A percentile compares a stretch with the other conserved stretches of the same genome.
Evolutionary conservation across 495 filamentous ascomycete genomes (phyloP).

Genomic region (Aspergillus leporis): DNA sequence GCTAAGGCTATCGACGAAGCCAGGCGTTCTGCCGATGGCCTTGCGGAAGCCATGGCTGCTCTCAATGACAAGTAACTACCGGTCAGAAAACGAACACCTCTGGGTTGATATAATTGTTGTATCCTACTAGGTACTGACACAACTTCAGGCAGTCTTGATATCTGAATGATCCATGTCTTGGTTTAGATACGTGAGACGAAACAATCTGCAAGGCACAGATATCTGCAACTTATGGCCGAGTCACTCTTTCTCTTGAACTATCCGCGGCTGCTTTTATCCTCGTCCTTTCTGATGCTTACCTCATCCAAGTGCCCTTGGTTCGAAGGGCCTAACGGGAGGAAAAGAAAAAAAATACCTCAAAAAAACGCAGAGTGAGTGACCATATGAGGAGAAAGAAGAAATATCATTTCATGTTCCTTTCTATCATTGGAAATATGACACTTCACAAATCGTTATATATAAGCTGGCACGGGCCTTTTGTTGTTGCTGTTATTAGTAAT

Average conservation of each 20-base stretch:
- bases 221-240: background rate
- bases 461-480: no score
- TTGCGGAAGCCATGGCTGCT: constrained; percentile 44
- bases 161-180: background rate
- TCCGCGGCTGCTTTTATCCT: background rate
- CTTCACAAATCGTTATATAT: no score
- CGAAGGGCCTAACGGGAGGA: background rate
- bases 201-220: background rate
- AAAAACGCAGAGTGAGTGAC: background rate
- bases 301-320: background rate
- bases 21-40: constrained; percentile 40
- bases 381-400: background rate
- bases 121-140: background rate
- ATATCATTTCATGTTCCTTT: no score
- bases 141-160: background rate
- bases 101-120: background rate
- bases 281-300: background rate
- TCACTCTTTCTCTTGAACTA: constrained; percentile 4
- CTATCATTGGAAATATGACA: no score
- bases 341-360: background rate
- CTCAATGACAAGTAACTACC: constrained; percentile 27
- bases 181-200: background rate
- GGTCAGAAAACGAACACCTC: background rate
- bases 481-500: no score
- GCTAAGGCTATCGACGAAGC: constrained; percentile 39